phyloP scores from a whole-genome alignment of 805 yeast genomes.

The Zygotorulaspora sp. region DNA sequence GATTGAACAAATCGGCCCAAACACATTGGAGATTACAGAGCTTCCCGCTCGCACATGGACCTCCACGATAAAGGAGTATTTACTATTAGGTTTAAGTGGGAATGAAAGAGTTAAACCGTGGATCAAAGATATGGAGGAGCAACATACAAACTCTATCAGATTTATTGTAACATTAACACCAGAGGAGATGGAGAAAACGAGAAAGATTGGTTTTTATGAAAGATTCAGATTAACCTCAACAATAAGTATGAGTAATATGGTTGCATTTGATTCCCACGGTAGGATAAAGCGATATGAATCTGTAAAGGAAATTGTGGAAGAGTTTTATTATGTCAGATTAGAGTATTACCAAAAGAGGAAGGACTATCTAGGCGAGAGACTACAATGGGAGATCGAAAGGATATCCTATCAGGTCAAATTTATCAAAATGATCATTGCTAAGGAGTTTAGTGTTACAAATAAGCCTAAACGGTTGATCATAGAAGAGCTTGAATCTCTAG shows the following conservation, averaged over 20 bases:
- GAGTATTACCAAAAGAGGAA: slow-evolving; percentile 90
- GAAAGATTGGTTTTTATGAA: slow-evolving; percentile 71
- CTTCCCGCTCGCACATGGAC: slow-evolving; percentile 94
- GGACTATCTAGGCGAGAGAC: slow-evolving; percentile 63
- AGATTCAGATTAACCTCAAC: slow-evolving; percentile 72
- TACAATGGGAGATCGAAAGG: slow-evolving; percentile 71
- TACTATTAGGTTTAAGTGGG: slow-evolving; percentile 70
- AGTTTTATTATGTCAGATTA: slow-evolving; percentile 79
- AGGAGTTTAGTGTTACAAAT: slow-evolving; percentile 65
- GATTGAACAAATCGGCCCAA: slow-evolving; percentile 75
- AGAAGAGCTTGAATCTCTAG: slow-evolving; percentile 53
- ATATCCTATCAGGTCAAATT: slow-evolving; percentile 83
- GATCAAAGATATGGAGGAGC: slow-evolving; percentile 94
- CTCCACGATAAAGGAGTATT: slow-evolving; percentile 76
- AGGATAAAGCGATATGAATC: slow-evolving; percentile 76
- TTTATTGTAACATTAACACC: slow-evolving; percentile 70
- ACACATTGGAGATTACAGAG: slow-evolving; percentile 83
- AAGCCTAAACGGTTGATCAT: slow-evolving; percentile 63
- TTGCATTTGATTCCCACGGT: slow-evolving; percentile 88
- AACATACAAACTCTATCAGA: slow-evolving; percentile 76
- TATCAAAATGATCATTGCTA: slow-evolving; percentile 82
- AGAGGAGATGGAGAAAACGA: slow-evolving; percentile 80
- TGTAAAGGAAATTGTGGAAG: slow-evolving; percentile 73
- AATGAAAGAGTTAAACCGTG: slow-evolving; percentile 70
- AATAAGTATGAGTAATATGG: slow-evolving; percentile 80